Evolutionary conservation across 192 early-diverging fungal genomes (phyloP), one percentile per base, ranked within the genome.

Genomic region (Coemansia sp.): DNA sequence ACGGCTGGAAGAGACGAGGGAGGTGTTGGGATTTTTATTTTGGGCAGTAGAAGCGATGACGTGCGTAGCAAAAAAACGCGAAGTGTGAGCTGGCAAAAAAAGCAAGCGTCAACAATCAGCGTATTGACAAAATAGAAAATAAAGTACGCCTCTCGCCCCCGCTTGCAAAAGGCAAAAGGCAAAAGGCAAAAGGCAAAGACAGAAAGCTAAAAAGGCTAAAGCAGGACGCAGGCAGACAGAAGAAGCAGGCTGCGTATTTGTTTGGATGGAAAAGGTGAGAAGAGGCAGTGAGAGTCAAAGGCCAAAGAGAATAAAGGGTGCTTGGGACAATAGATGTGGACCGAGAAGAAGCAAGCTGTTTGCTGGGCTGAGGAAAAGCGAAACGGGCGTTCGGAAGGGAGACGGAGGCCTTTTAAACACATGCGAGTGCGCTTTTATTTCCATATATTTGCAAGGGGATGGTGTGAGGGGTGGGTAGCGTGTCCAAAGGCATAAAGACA

Each of bases 1-100:
- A 22, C 33, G 4, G 18, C 14, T 9, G 2, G 18, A 8, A 35
- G 28, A 33, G 54, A 56, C 28, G 54, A 33, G 32, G 56, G 32
- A 32, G 34, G 56, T 52, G 22, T 28, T 28, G 22, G 22, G 22
- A 28, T 52, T 9, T 58, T 34, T 28, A 8, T 32, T 9, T 36
- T 34, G 56, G 32, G 57, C 35, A 36, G 57, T 36, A 33, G 35
- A 59, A 59, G 57, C 33, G 35, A 36, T 36, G 57, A 33, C 57
- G 57, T 59, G 33, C 4, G 34, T 54, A 22, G 17, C 57, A 34
- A 15, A 15, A 35, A 36, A 15, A 20, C 57, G 14, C 35, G 57
- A 59, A 59, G 57, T 59, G 35, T 59, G 57, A 59, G 57, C 34
- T 56, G 55, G 55, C 55, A 20, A 54, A 22, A 54, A 22, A 54